These are phyloP conservation scores for Coemansia sp. DNA, from an alignment of 192 early-diverging fungal genomes.

Conservation along the genomic window DNA sequence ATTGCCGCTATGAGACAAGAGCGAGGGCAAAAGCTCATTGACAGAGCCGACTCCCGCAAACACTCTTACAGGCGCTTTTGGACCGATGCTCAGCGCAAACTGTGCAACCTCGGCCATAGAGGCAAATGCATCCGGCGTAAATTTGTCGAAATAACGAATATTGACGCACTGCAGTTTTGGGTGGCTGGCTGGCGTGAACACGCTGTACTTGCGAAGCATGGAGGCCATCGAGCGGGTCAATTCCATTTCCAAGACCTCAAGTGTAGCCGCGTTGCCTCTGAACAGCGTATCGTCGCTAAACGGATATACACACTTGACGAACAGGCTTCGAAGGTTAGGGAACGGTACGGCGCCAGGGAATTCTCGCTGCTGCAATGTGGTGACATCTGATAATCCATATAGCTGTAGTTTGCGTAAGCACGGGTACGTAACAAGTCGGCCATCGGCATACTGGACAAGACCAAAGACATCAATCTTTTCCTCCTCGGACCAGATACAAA, in stretches of 20 bases:
- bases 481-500: not conserved
- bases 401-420: not conserved
- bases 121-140: not conserved
- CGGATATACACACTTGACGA: not conserved
- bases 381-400: not conserved
- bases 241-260: not conserved
- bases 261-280: not conserved
- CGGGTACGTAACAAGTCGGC: not conserved
- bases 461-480: not conserved
- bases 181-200: no score
- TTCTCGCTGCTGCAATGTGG: not conserved
- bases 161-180: not conserved
- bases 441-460: not conserved
- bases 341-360: not conserved
- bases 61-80: no score
- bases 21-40: no score
- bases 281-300: not conserved
- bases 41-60: no score
- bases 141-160: not conserved
- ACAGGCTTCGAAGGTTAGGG: not conserved
- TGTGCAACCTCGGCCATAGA: not conserved
- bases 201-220: not conserved
- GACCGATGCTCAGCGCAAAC: not conserved
- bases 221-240: not conserved
- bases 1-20: no score